A percentile compares a stretch with the other conserved stretches of the same genome.
Conservation (phyloP, 192 early-diverging fungal genomes). For the Chytriomyces sp. region DNA sequence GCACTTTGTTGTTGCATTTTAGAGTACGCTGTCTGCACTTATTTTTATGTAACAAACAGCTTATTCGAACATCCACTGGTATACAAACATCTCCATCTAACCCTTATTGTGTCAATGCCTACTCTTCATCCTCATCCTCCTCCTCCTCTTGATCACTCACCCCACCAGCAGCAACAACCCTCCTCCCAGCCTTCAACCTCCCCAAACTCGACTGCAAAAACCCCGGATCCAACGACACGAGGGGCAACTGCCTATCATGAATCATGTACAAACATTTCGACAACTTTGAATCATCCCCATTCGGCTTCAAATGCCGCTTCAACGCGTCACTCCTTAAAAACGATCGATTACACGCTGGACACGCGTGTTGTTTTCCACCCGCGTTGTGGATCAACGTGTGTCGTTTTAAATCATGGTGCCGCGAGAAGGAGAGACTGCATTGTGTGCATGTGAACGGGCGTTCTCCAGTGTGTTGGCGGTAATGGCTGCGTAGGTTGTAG, state of each 20-base stretch:
- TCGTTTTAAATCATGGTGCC: slow-evolving; percentile 15
- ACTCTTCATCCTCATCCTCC: neutral
- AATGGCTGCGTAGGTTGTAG: neutral
- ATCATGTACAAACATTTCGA: slow-evolving; percentile 16
- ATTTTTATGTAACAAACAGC: neutral
- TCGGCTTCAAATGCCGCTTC: slow-evolving; percentile 13
- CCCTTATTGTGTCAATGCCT: neutral
- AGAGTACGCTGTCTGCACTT: neutral
- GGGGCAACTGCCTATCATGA: neutral
- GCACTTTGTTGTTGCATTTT: too few relatives aligned
- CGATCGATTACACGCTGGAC: slow-evolving; percentile 4
- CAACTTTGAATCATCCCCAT: slow-evolving; percentile 8
- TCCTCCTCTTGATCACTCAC: neutral
- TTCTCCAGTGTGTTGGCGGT: neutral
- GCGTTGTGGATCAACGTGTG: slow-evolving; percentile 10
- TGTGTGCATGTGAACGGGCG: neutral
- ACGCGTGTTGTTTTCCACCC: neutral
- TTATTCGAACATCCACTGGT: too few relatives aligned
- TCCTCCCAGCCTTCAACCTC: too few relatives aligned
- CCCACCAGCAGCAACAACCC: neutral
- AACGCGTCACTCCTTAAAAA: slow-evolving; percentile 14
- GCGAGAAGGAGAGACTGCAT: neutral
- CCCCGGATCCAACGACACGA: too few relatives aligned
- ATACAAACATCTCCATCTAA: too few relatives aligned
- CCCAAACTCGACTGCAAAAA: too few relatives aligned